Evolutionary conservation across 805 yeast genomes (phyloP).

Genomic region (Spathaspora boniae): DNA sequence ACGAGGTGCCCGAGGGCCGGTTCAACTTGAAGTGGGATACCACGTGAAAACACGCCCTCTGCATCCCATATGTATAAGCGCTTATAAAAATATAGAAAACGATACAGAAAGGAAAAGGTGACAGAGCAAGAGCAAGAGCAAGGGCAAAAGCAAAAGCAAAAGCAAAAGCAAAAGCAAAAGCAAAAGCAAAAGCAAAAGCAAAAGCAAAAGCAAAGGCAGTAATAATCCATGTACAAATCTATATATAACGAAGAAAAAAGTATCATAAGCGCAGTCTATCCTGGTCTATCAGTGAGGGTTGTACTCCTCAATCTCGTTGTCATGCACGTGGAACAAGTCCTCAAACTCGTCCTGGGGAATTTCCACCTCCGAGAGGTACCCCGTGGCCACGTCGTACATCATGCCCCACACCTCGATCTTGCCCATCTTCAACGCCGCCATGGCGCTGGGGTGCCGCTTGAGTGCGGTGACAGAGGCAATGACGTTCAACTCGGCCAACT

Average conservation of each 20-base stretch:
- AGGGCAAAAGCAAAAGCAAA: no score
- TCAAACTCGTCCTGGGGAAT: slow-evolving; percentile 42
- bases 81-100: no score
- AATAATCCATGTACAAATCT: neutral
- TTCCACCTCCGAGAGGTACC: slow-evolving; percentile 47
- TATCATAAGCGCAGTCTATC: no score
- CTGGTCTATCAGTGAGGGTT: slow-evolving; percentile 9
- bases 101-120: no score
- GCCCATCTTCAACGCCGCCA: slow-evolving; percentile 57
- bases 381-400: slow-evolving; percentile 79
- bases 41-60: slow-evolving; percentile 4
- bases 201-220: no score
- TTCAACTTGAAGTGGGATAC: slow-evolving; percentile 67
- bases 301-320: slow-evolving; percentile 13
- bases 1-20: slow-evolving; percentile 67
- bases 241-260: neutral
- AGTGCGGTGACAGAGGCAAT: slow-evolving; percentile 67
- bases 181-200: no score
- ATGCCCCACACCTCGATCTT: slow-evolving; percentile 78
- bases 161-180: no score
- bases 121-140: no score
- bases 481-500: slow-evolving; percentile 74
- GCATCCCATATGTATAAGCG: no score
- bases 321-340: slow-evolving; percentile 40
- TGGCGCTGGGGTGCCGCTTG: slow-evolving; percentile 62